Evolutionary conservation across 2,329 filamentous ascomycete species (phyloP), one percentile per base, ranked within the genome.

Genomic region (Colletotrichum melonis): DNA sequence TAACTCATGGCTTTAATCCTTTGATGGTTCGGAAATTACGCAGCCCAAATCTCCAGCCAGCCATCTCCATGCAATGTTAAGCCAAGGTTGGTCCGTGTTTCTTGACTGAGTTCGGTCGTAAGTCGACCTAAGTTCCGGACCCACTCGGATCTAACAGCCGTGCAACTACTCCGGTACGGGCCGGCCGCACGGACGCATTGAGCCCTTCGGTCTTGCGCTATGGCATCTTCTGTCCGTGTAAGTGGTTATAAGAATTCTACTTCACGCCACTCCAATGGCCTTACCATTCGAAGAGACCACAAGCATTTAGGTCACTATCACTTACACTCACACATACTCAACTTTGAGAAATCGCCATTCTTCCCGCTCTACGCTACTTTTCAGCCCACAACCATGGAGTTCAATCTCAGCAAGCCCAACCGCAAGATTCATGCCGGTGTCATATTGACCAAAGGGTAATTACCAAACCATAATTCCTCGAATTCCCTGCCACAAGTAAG

Each of bases 401-500:
- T 80, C 42, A 73, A 77, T 67, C 76, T 80, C 59, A 71, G 75
- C 55, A 75, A 78, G 14, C 79, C 78, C 7, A 71, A 71, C 56
- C 78, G 77, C 38, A 60, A 74, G 55, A 75, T 81, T 22, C 79
- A 77, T 57, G 75, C 78, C 24, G 80, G 80, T 5, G 78, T 81
- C n/a, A 77, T 81, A 24, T 68, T 81, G 49, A 75, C 78, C 54
- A 77, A 78, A 55, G 76, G 76, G 80, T 80, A 11, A 22, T 6
- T 7, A 19, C 8, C 64, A 16, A 35, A 12, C 12, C 16, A 11
- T 42, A 16, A 6, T 2, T 8, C 42, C 1, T 7, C 9, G 11
- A 2, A 19, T 16, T 24, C 5, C 16, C 14, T 12, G 28, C 6
- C 5, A 22, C 11, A 5, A 8, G 6, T n/a, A 3, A 6, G 19